A percentile compares a stretch with the other conserved stretches of the same genome.
Conservation (phyloP, 1,284 basidiomycete species). For the Phellinidium pouzarii region DNA sequence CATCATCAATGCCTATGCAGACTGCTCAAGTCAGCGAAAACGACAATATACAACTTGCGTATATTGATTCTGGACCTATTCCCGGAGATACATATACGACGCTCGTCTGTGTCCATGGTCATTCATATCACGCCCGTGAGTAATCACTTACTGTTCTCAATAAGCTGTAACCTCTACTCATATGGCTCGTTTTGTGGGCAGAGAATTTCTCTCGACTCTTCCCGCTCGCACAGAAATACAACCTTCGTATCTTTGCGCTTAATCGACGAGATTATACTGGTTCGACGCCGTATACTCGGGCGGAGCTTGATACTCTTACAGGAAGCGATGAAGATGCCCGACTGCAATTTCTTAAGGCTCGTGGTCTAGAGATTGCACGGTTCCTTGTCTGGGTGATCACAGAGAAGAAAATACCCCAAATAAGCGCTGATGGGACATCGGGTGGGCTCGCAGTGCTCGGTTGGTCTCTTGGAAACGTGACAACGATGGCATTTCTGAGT, state of each 20-base stretch:
- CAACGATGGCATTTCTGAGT: conserved; percentile 5
- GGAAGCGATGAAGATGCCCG: background rate
- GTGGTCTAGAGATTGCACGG: conserved; percentile 15
- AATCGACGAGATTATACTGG: conserved; percentile 20
- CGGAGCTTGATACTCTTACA: conserved; percentile 12
- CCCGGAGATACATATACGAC: conserved; percentile 13
- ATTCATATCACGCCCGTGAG: conserved; percentile 17
- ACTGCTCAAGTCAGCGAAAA: background rate
- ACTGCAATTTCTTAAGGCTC: conserved; percentile 7
- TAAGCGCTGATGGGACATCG: conserved; percentile 1
- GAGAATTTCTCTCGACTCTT: conserved; percentile 13
- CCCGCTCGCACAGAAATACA: conserved; percentile 5
- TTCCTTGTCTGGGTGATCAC: conserved; percentile 17
- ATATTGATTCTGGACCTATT: conserved; percentile 15
- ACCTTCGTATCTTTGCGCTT: conserved; percentile 15
- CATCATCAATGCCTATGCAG: background rate
- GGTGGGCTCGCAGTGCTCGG: conserved; percentile 14
- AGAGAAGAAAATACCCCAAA: conserved; percentile 7
- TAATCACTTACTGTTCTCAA: background rate
- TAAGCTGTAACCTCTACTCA: too few relatives aligned
- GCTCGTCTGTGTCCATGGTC: conserved; percentile 17
- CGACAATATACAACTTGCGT: conserved; percentile 9
- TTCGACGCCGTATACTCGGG: conserved; percentile 15
- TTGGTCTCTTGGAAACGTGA: conserved; percentile 13
- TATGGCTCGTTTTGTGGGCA: background rate